Evolutionary conservation across 768 basidiomycete species (phyloP).

Genomic region (Mycena kentingensis): DNA sequence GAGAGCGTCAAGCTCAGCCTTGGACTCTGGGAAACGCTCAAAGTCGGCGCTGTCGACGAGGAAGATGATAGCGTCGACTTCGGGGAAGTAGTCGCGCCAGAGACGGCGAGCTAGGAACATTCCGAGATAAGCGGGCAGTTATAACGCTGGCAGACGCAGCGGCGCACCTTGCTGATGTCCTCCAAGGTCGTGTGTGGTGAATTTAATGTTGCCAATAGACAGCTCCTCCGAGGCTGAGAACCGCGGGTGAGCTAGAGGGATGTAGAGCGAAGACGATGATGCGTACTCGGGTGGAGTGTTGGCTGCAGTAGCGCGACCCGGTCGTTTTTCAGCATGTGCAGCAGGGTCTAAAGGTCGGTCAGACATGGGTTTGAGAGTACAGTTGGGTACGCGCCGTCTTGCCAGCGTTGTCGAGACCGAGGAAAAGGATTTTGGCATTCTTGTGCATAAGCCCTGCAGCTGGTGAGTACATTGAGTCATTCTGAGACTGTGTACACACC

Average conservation of each 20-base stretch:
- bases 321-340: slow-evolving; percentile 99
- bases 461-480: slow-evolving; percentile 2
- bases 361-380: neutral
- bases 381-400: slow-evolving; percentile 74
- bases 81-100: slow-evolving; percentile 99
- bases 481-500: slow-evolving; percentile 55
- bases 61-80: slow-evolving; percentile 98
- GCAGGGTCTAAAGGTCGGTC: slow-evolving; percentile 13
- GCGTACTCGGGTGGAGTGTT: slow-evolving; percentile 93
- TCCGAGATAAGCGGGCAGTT: neutral
- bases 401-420: slow-evolving; percentile 98
- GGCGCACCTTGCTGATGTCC: slow-evolving; percentile 91
- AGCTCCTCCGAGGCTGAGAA: slow-evolving; percentile 92
- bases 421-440: slow-evolving; percentile 99
- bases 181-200: slow-evolving; percentile 97
- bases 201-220: slow-evolving; percentile 98
- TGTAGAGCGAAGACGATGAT: neutral
- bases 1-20: slow-evolving; percentile 95
- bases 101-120: slow-evolving; percentile 82
- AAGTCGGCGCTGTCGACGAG: slow-evolving; percentile 96
- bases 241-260: slow-evolving; percentile 6
- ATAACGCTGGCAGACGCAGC: neutral
- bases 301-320: slow-evolving; percentile 96
- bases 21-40: slow-evolving; percentile 94
- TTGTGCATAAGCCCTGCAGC: slow-evolving; percentile 83